phyloP scores from a whole-genome alignment of 169 alveolate genomes.

The Plasmodium gonderi region DNA sequence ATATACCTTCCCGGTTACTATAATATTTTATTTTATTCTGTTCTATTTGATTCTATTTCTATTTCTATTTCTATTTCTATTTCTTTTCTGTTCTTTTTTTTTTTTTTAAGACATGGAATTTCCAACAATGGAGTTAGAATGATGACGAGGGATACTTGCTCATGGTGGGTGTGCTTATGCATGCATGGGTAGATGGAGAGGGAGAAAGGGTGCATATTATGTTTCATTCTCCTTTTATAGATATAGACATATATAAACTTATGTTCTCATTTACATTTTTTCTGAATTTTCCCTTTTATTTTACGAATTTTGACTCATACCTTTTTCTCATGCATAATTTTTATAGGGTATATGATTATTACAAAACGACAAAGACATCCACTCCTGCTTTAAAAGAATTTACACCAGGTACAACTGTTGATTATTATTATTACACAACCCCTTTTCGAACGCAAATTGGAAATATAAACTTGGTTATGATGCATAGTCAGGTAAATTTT shows the following conservation, averaged over 20 bases:
- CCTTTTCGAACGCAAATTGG: conserved; percentile 81
- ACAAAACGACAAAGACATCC: conserved; percentile 74
- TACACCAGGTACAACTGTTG: conserved; percentile 75
- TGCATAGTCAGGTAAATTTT: conserved; percentile 83
- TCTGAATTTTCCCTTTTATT: not conserved
- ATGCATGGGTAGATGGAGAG: not conserved
- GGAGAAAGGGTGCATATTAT: not conserved
- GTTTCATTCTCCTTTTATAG: not conserved
- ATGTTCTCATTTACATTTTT: not conserved
- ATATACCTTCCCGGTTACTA: too few relatives aligned
- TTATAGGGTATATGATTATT: conserved; percentile 79
- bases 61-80: not conserved
- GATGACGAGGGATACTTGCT: conserved; percentile 78
- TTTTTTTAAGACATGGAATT: conserved; percentile 76
- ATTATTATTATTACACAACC: conserved; percentile 78
- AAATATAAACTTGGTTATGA: conserved; percentile 78
- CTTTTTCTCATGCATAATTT: not conserved
- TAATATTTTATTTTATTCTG: not conserved
- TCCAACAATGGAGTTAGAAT: conserved; percentile 81
- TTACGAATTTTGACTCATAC: not conserved
- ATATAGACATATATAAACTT: not conserved
- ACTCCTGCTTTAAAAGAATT: conserved; percentile 65
- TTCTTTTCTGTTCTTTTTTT: not conserved
- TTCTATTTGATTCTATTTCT: not conserved
- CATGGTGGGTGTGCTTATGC: conserved; percentile 71